phyloP scores from a whole-genome alignment of 1,284 basidiomycete genomes.

The Cryptococcus deneoformans region DNA sequence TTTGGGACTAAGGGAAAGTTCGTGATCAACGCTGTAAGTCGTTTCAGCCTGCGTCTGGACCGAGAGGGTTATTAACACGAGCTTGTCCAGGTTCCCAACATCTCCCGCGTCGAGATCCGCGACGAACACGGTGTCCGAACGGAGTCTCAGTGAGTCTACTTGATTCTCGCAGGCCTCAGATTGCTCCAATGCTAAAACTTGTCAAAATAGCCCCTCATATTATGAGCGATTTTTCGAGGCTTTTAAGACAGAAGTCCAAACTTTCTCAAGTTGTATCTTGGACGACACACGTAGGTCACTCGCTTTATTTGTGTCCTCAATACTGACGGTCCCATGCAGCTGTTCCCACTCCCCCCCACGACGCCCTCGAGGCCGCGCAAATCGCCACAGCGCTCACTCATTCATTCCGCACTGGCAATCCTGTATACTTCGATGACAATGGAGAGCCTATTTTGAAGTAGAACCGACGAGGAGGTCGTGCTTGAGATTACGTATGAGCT shows the following conservation, averaged over 20 bases:
- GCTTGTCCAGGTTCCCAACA: constrained; percentile 17
- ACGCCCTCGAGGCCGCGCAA: constrained; percentile 26
- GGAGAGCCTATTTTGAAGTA: constrained; percentile 23
- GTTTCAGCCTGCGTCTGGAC: background rate
- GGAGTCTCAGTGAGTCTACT: too few relatives aligned
- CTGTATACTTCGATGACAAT: constrained; percentile 27
- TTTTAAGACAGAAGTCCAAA: constrained; percentile 29
- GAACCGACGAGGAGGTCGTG: background rate
- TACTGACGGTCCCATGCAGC: constrained; percentile 2
- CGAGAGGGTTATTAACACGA: background rate
- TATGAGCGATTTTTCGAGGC: constrained; percentile 24
- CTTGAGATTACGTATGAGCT: too few relatives aligned
- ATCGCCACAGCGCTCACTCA: constrained; percentile 29
- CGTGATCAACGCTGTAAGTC: constrained; percentile 27
- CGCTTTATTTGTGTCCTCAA: constrained; percentile 5
- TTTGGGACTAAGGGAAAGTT: constrained; percentile 28
- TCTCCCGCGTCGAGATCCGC: constrained; percentile 24
- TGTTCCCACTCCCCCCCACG: constrained; percentile 18
- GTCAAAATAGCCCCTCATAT: constrained; percentile 6
- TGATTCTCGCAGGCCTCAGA: too few relatives aligned
- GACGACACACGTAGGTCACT: constrained; percentile 8
- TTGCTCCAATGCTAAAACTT: constrained; percentile 9
- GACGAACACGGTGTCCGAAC: constrained; percentile 7
- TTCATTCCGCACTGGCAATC: constrained; percentile 19
- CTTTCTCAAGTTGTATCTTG: constrained; percentile 5